phyloP scores from a whole-genome alignment of 2,329 filamentous ascomycete genomes.

The Ramularia endophylla region DNA sequence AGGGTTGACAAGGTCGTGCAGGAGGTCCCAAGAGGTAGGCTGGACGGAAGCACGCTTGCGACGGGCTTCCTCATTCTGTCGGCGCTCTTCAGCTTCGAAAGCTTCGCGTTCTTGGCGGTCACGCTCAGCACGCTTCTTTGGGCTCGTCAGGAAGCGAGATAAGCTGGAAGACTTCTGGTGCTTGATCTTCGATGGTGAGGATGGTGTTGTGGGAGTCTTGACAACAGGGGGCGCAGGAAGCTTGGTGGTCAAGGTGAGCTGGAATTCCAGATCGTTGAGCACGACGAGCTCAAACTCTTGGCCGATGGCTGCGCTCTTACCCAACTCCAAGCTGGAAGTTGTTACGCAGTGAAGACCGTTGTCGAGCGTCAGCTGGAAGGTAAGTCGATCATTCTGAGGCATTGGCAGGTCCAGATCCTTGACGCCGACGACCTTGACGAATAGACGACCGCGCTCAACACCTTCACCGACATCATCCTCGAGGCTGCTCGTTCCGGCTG shows the following conservation, averaged over 20 bases:
- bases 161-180: conserved; percentile 78
- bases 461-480: conserved; percentile 60
- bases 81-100: conserved; percentile 54
- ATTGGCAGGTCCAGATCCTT: conserved; percentile 91
- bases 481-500: conserved; percentile 41
- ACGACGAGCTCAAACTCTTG: conserved; percentile 98
- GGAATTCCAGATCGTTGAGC: conserved; percentile 96
- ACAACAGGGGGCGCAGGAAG: conserved; percentile 53
- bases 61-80: conserved; percentile 36
- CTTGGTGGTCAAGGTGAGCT: conserved; percentile 94
- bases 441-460: conserved; percentile 81
- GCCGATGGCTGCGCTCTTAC: conserved; percentile 85
- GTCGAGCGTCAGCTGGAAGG: conserved; percentile 95
- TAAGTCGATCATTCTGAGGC: conserved; percentile 81
- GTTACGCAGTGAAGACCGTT: conserved; percentile 98
- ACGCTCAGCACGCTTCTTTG: conserved; percentile 93
- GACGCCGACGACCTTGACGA: conserved; percentile 98
- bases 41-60: conserved; percentile 54
- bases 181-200: conserved; percentile 60
- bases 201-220: conserved; percentile 31
- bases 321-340: conserved; percentile 89
- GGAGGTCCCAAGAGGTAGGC: conserved; percentile 75
- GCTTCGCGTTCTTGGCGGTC: conserved; percentile 80
- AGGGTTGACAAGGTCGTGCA: conserved; percentile 75
- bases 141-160: conserved; percentile 85